Conservation (phyloP, 306 rosid genomes). For the Cercis canadensis region DNA sequence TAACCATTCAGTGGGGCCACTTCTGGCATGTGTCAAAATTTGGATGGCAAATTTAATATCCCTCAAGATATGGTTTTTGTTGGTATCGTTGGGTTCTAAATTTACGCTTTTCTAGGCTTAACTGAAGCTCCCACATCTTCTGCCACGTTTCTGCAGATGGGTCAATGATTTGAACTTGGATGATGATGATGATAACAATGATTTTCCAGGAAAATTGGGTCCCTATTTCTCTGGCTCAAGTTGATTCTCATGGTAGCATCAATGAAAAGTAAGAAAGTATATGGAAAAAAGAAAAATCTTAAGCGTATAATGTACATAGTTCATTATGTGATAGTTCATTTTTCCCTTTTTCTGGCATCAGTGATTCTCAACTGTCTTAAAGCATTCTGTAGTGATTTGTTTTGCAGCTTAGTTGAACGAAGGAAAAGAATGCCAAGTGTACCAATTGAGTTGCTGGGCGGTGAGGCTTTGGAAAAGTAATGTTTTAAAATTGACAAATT, state of each 20-base stretch:
- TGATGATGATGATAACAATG: conserved; percentile 9
- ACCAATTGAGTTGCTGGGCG: too few relatives aligned
- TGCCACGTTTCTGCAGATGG: conserved; percentile 48
- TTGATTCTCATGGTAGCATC: background rate
- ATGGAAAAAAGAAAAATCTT: conserved; percentile 6
- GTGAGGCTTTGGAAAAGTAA: too few relatives aligned
- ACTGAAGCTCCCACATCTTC: background rate
- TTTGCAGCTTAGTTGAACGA: background rate
- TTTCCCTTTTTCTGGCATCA: background rate
- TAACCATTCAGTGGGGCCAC: conserved; percentile 30
- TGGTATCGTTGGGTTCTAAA: conserved; percentile 42
- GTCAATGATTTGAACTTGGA: background rate
- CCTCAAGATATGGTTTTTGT: conserved; percentile 55
- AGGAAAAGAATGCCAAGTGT: conserved; percentile 46
- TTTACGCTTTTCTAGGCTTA: conserved; percentile 49
- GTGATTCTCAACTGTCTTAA: too few relatives aligned
- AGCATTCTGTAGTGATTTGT: too few relatives aligned
- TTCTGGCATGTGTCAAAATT: conserved; percentile 44
- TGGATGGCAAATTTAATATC: conserved; percentile 50
- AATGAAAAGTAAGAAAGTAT: background rate
- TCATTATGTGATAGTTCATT: background rate
- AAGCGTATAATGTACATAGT: background rate
- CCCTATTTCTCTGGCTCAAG: conserved; percentile 12
- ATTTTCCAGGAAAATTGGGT: conserved; percentile 24
- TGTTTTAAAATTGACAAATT: too few relatives aligned